These are phyloP conservation scores for Pseudogymnoascus sp. DNA, from an alignment of 2,329 filamentous ascomycete genomes.

Conservation along the genomic window DNA sequence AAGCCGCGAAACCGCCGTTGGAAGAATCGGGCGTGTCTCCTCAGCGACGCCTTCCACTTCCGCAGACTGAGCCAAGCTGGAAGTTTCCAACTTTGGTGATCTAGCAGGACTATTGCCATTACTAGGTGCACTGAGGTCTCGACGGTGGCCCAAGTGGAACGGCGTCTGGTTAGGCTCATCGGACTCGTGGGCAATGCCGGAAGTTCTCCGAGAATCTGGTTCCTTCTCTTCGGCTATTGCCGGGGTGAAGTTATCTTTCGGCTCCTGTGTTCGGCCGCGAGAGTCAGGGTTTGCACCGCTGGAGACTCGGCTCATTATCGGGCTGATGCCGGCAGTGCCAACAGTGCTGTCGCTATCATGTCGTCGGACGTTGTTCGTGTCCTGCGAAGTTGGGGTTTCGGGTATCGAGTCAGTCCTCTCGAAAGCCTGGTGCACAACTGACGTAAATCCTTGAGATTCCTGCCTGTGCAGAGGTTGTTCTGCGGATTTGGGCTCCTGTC, in stretches of 20 bases:
- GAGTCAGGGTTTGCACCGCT: slow-evolving; percentile 31
- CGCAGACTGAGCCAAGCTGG: slow-evolving; percentile 32
- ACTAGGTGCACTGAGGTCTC: slow-evolving; percentile 50
- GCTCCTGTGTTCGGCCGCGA: slow-evolving; percentile 30
- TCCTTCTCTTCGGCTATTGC: slow-evolving; percentile 47
- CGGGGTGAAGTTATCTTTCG: slow-evolving; percentile 34
- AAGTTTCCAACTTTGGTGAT: slow-evolving; percentile 41
- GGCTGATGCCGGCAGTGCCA: slow-evolving; percentile 41
- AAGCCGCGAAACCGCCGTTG: slow-evolving; percentile 15
- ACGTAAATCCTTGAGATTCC: slow-evolving; percentile 46
- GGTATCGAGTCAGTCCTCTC: slow-evolving; percentile 44
- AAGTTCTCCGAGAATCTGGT: slow-evolving; percentile 20
- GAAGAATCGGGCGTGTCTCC: slow-evolving; percentile 21
- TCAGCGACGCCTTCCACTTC: slow-evolving; percentile 37
- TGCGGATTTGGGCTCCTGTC: neutral
- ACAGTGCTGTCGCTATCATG: slow-evolving; percentile 54
- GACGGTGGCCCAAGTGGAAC: slow-evolving; percentile 46
- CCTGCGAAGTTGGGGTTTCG: slow-evolving; percentile 40
- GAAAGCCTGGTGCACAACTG: slow-evolving; percentile 58
- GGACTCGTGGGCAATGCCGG: neutral
- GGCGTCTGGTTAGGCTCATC: neutral
- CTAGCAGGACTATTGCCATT: slow-evolving; percentile 53
- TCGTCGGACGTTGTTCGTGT: slow-evolving; percentile 41
- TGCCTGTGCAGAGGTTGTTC: slow-evolving; percentile 38
- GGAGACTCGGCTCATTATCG: slow-evolving; percentile 51